phyloP scores from a whole-genome alignment of 345 rosid species.

The Gossypium ekmanianum region DNA sequence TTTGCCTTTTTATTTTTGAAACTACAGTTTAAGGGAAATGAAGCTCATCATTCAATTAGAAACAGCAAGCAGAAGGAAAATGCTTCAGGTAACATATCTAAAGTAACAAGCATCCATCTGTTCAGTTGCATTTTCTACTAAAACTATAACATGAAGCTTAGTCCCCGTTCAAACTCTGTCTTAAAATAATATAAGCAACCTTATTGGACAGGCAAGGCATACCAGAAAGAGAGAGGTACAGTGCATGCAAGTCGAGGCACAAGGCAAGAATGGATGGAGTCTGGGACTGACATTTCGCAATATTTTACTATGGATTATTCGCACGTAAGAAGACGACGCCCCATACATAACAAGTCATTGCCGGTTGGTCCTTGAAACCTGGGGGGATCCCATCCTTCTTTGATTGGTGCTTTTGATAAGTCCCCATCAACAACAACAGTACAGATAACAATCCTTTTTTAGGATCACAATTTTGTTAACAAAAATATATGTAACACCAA shows the following conservation, averaged over 20 bases:
- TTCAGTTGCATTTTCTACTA: background rate
- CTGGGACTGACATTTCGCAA: constrained; percentile 3
- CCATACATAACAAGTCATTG: constrained; percentile 19
- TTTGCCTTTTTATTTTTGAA: background rate
- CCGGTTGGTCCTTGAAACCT: constrained; percentile 19
- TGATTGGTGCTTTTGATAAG: background rate
- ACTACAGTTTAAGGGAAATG: constrained; percentile 12
- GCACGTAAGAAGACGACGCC: constrained; percentile 18
- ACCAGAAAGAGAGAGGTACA: background rate
- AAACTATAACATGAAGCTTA: background rate
- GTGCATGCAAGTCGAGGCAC: constrained; percentile 7
- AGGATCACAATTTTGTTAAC: background rate
- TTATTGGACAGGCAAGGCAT: background rate
- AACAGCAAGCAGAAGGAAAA: constrained; percentile 3
- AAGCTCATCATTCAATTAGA: constrained; percentile 4
- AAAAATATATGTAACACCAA: background rate
- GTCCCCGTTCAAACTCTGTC: background rate
- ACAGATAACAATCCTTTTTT: background rate
- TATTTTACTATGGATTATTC: constrained; percentile 20
- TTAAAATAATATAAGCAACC: no score
- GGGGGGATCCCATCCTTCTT: background rate
- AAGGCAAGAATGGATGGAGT: constrained; percentile 14
- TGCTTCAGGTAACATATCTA: constrained; percentile 10
- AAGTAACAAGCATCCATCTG: background rate
- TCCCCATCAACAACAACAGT: background rate